Conservation (phyloP, 2,329 filamentous ascomycete genomes). For the Fusarium hostae region DNA sequence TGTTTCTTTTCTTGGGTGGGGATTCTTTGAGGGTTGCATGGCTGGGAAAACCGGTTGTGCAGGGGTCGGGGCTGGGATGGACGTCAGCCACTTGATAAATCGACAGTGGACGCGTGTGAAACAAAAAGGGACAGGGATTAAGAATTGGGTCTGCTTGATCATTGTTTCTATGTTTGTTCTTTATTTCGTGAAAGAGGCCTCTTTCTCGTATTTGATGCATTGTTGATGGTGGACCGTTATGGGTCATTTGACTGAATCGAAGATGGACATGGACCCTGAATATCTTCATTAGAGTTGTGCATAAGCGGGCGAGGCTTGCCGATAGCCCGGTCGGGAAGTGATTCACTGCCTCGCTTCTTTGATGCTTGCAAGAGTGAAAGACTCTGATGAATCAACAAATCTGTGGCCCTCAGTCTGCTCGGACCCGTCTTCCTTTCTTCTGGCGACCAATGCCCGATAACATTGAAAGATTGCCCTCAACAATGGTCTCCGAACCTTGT, state of each 20-base stretch:
- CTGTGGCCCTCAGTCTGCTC: not conserved
- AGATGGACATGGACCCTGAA: conserved; percentile 29
- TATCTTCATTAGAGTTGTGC: conserved; percentile 18
- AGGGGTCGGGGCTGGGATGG: conserved; percentile 9
- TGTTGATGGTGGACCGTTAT: conserved; percentile 8
- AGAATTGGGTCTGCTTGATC: conserved; percentile 8
- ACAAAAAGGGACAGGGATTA: conserved; percentile 6
- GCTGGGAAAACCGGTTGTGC: conserved; percentile 37
- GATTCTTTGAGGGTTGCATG: not conserved
- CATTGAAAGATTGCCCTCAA: not conserved
- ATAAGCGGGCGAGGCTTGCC: conserved; percentile 1
- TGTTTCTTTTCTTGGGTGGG: conserved; percentile 26
- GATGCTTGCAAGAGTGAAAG: not conserved
- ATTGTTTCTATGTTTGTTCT: conserved; percentile 27
- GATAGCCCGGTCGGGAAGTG: not conserved
- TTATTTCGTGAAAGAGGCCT: conserved; percentile 24
- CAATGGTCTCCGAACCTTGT: not conserved
- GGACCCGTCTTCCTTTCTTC: not conserved
- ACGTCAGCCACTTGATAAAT: conserved; percentile 30
- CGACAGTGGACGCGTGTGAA: conserved; percentile 27
- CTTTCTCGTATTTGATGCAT: conserved; percentile 23
- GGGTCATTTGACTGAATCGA: not conserved
- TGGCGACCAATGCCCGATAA: not conserved
- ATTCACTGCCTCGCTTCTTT: not conserved
- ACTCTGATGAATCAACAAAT: not conserved